These are phyloP conservation scores for Hypoxylon sp. DNA, from an alignment of 2,329 filamentous ascomycete genomes.

Conservation along the genomic window DNA sequence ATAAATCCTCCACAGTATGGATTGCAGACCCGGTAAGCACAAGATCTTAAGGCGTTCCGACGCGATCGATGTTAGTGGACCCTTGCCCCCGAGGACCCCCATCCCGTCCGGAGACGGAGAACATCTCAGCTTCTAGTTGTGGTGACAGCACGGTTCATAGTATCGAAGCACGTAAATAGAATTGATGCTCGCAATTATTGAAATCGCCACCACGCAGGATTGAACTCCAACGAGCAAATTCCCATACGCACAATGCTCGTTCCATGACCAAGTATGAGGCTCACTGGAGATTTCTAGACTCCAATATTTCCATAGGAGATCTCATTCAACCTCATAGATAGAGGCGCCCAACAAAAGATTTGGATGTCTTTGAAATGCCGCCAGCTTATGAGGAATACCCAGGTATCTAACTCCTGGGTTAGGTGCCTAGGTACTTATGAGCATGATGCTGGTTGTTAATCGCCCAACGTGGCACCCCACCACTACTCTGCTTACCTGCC, in stretches of 20 bases:
- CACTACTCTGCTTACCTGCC: neutral
- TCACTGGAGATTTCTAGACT: too few relatives aligned
- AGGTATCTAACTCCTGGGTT: too few relatives aligned
- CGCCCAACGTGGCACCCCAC: neutral
- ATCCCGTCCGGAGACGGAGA: conserved; percentile 7
- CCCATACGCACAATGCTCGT: neutral
- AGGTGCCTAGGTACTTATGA: too few relatives aligned
- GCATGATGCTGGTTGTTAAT: conserved; percentile 20
- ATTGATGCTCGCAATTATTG: neutral
- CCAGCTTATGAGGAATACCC: conserved; percentile 2
- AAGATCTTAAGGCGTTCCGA: conserved; percentile 7
- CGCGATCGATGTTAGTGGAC: neutral
- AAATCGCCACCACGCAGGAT: neutral
- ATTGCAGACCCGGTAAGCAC: neutral
- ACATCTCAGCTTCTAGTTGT: neutral
- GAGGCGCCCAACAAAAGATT: neutral
- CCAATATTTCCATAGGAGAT: too few relatives aligned
- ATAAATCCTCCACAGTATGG: neutral
- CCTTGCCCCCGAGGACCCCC: neutral
- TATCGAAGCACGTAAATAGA: neutral
- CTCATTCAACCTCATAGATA: neutral
- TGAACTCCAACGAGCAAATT: neutral
- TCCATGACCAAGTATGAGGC: neutral
- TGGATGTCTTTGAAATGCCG: neutral
- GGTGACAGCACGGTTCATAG: neutral